phyloP scores from a whole-genome alignment of 495 filamentous ascomycete genomes.

The Haplographium delicatum region DNA sequence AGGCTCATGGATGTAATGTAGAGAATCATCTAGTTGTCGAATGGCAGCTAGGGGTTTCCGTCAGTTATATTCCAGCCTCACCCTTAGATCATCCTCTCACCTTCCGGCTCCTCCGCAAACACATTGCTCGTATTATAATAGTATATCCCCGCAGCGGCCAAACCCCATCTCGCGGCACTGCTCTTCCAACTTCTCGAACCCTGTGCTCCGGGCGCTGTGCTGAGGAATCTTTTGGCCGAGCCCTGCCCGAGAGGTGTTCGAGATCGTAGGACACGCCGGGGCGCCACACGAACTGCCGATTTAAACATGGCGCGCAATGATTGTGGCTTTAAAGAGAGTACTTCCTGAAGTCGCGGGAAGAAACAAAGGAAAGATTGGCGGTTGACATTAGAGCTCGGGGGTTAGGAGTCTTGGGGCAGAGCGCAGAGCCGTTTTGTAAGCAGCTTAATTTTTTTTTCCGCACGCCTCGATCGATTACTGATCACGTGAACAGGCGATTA shows the following conservation, averaged over 20 bases:
- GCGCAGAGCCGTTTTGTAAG: slow-evolving; percentile 18
- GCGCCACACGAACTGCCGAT: slow-evolving; percentile 50
- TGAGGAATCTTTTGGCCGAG: slow-evolving; percentile 56
- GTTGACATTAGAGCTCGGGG: slow-evolving; percentile 18
- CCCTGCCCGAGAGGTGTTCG: slow-evolving; percentile 31
- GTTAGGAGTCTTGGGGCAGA: no score
- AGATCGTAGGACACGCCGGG: slow-evolving; percentile 39
- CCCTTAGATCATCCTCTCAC: no score
- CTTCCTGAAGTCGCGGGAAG: not conserved
- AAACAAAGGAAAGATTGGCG: slow-evolving; percentile 22
- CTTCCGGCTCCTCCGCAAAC: slow-evolving; percentile 76
- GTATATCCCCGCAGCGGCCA: slow-evolving; percentile 77
- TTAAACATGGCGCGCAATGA: slow-evolving; percentile 60
- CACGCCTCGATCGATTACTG: not conserved
- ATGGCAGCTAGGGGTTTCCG: slow-evolving; percentile 21
- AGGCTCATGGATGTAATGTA: slow-evolving; percentile 25
- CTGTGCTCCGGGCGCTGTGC: slow-evolving; percentile 57
- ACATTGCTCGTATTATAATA: slow-evolving; percentile 85
- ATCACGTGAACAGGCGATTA: slow-evolving; percentile 12
- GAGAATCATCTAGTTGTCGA: slow-evolving; percentile 20
- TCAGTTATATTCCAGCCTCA: no score
- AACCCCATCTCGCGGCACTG: slow-evolving; percentile 61
- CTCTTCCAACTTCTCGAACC: slow-evolving; percentile 80
- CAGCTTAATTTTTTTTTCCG: slow-evolving; percentile 21
- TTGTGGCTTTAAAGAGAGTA: slow-evolving; percentile 4